Percentiles rank a stretch among this genome's conserved stretches.
phyloP scores from a whole-genome alignment of 306 rosid species.

The Amphicarpaea edgeworthii region DNA sequence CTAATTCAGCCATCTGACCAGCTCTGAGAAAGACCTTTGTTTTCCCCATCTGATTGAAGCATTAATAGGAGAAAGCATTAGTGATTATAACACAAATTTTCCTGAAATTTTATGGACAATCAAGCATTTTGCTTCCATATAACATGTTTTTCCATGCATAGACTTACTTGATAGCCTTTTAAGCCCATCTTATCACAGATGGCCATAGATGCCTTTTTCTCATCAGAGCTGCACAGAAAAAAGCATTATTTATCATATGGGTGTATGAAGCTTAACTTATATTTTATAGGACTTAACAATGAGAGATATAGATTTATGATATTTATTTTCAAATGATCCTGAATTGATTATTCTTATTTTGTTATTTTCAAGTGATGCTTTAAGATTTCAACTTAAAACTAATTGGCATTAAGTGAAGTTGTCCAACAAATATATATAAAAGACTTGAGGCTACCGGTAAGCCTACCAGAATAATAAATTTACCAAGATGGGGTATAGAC shows the following conservation, averaged over 20 bases:
- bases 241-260: conserved; percentile 34
- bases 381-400: too few species aligned
- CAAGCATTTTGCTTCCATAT: conserved; percentile 18
- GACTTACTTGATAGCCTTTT: conserved; percentile 84
- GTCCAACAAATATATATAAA: too few species aligned
- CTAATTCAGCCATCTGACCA: conserved; percentile 96
- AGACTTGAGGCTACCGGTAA: too few species aligned
- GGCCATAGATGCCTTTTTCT: conserved; percentile 77
- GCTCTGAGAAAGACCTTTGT: conserved; percentile 90
- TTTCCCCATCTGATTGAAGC: conserved; percentile 74
- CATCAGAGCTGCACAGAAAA: conserved; percentile 70
- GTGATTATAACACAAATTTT: conserved; percentile 27
- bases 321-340: conserved; percentile 27
- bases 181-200: conserved; percentile 82
- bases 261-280: conserved; percentile 31
- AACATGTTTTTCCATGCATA: conserved; percentile 30
- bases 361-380: conserved; percentile 32
- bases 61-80: conserved; percentile 22
- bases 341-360: conserved; percentile 2
- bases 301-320: conserved; percentile 3
- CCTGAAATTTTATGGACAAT: neutral
- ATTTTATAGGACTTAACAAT: conserved; percentile 27
- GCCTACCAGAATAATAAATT: too few species aligned
- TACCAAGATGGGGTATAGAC: too few species aligned
- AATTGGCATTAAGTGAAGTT: too few species aligned